Evolutionary conservation across 768 basidiomycete species (phyloP).

Genomic region (Termitomyces sp.): DNA sequence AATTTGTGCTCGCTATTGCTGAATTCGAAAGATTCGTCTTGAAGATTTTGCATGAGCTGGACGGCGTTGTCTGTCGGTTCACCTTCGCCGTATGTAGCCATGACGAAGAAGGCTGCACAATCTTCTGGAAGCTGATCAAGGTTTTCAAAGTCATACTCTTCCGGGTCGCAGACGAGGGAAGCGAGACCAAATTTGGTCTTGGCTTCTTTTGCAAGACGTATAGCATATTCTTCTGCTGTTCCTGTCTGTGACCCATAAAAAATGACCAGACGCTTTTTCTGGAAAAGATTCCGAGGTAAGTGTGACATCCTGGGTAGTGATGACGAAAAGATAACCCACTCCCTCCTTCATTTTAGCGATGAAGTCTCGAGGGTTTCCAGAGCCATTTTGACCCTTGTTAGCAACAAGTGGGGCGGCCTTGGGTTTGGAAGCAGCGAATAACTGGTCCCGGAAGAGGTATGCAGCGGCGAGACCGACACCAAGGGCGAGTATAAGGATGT

Average conservation of each 20-base stretch:
- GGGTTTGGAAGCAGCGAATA: conserved; percentile 64
- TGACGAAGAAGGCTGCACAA: conserved; percentile 86
- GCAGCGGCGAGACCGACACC: conserved; percentile 71
- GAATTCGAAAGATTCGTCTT: conserved; percentile 86
- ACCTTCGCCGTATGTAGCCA: conserved; percentile 98
- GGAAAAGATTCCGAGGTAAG: conserved; percentile 4
- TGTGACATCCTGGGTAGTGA: neutral
- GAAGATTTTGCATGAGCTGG: conserved; percentile 86
- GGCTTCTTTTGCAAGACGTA: conserved; percentile 95
- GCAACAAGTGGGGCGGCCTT: conserved; percentile 42
- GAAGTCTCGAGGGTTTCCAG: conserved; percentile 90
- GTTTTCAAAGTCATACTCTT: conserved; percentile 98
- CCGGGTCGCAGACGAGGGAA: conserved; percentile 95
- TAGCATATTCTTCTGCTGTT: conserved; percentile 97
- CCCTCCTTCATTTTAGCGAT: conserved; percentile 90
- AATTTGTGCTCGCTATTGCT: conserved; percentile 71
- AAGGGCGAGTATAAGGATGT: conserved; percentile 64
- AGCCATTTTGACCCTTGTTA: conserved; percentile 53
- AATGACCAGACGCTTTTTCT: conserved; percentile 97
- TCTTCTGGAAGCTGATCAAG: conserved; percentile 88
- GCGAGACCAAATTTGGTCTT: conserved; percentile 94
- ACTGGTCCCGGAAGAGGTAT: conserved; percentile 80
- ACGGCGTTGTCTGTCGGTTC: conserved; percentile 99
- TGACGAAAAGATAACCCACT: conserved; percentile 42
- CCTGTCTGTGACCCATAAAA: conserved; percentile 99